Conservation (phyloP, 352 stramenopile species). For the Phytophthora vignae region DNA sequence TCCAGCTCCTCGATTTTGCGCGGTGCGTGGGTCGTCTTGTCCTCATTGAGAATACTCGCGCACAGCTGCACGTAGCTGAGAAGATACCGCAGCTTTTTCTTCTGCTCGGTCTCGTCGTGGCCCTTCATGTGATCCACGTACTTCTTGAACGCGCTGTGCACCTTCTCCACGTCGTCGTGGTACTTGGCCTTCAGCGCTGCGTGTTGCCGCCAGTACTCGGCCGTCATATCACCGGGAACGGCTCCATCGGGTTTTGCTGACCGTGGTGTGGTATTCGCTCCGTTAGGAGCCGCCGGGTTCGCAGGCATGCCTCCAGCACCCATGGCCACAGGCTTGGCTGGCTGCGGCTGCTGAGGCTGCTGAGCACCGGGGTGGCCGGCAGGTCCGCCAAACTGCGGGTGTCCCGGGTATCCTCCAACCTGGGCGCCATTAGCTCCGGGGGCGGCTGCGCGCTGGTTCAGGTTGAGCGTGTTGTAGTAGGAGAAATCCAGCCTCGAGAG, state of each 20-base stretch:
- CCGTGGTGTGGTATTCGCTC: constrained; percentile 30
- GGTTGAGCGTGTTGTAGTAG: constrained; percentile 76
- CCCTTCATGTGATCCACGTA: constrained; percentile 91
- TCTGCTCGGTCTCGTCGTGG: constrained; percentile 87
- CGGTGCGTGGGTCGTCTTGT: constrained; percentile 71
- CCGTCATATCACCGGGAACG: constrained; percentile 51
- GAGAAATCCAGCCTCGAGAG: constrained; percentile 78
- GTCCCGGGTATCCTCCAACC: constrained; percentile 48
- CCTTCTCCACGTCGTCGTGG: constrained; percentile 84
- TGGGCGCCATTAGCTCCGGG: constrained; percentile 33
- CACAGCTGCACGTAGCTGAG: constrained; percentile 87
- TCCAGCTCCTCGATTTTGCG: constrained; percentile 87
- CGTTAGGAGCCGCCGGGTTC: constrained; percentile 35
- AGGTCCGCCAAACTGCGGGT: constrained; percentile 45
- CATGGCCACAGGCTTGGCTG: constrained; percentile 22
- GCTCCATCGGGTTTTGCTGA: constrained; percentile 29
- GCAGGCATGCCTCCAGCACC: constrained; percentile 29
- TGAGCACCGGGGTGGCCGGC: constrained; percentile 34
- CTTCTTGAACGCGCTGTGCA: constrained; percentile 89
- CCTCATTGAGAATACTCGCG: constrained; percentile 78
- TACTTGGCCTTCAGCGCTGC: constrained; percentile 82
- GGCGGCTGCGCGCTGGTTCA: constrained; percentile 46
- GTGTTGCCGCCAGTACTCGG: constrained; percentile 84
- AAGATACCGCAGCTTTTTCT: constrained; percentile 87
- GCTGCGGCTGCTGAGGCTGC: constrained; percentile 25